A percentile compares a stretch with the other conserved stretches of the same genome.
phyloP scores from a whole-genome alignment of 2,329 filamentous ascomycete genomes.

The Albifimbria verrucaria region DNA sequence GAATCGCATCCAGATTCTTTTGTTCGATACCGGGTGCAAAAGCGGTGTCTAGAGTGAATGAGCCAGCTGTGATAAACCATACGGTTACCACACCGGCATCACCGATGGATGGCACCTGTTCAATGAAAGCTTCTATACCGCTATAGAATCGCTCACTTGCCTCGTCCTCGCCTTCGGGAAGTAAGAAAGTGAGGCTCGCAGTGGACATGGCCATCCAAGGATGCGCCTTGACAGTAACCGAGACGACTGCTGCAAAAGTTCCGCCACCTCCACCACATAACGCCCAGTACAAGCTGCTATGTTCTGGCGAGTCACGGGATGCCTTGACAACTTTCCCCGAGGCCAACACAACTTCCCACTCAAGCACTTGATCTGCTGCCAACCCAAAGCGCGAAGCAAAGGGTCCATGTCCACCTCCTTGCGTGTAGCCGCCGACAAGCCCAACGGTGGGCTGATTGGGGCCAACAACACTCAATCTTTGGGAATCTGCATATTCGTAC shows the following conservation, averaged over 20 bases:
- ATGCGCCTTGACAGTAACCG: slow-evolving; percentile 49
- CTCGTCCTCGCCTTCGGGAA: too few species aligned
- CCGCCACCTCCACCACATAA: slow-evolving; percentile 54
- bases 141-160: too few species aligned
- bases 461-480: not conserved
- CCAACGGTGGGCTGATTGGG: slow-evolving; percentile 49
- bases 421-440: slow-evolving; percentile 52
- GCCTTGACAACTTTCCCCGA: slow-evolving; percentile 43
- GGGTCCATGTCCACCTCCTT: slow-evolving; percentile 53
- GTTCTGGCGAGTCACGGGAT: slow-evolving; percentile 32
- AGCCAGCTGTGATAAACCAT: too few species aligned
- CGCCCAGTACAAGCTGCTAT: slow-evolving; percentile 60
- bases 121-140: too few species aligned
- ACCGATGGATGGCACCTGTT: too few species aligned
- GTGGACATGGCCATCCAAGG: too few species aligned
- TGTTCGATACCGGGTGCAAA: too few species aligned
- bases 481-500: not conserved
- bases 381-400: slow-evolving; percentile 49
- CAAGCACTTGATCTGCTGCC: slow-evolving; percentile 51
- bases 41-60: too few species aligned
- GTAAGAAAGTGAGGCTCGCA: too few species aligned
- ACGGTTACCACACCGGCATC: too few species aligned
- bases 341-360: slow-evolving; percentile 50
- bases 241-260: slow-evolving; percentile 52
- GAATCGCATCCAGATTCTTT: too few species aligned